These are phyloP conservation scores for Pseudodiploospora longispora DNA, from an alignment of 2,329 filamentous ascomycete species.

Conservation along the genomic window DNA sequence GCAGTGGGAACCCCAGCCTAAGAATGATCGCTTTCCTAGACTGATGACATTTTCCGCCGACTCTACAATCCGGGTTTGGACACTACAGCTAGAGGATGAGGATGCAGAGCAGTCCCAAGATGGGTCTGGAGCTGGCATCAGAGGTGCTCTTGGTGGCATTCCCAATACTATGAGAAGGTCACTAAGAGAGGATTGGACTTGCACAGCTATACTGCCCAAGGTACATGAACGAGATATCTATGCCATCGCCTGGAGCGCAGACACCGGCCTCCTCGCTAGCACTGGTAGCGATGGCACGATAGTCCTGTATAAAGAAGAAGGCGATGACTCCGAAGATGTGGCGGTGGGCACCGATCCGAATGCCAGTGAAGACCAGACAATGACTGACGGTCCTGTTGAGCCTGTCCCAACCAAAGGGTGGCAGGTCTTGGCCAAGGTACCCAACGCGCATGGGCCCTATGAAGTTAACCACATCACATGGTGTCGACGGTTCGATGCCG, in stretches of 20 bases:
- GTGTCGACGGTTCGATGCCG: constrained; percentile 70
- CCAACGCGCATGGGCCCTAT: constrained; percentile 79
- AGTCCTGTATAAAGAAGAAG: constrained; percentile 64
- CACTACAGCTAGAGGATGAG: constrained; percentile 47
- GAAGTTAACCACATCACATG: constrained; percentile 91
- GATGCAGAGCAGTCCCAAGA: constrained; percentile 28
- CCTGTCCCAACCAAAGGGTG: constrained; percentile 35
- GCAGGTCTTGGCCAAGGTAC: constrained; percentile 59
- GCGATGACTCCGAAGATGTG: constrained; percentile 11
- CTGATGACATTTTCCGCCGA: constrained; percentile 84
- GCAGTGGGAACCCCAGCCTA: constrained; percentile 53
- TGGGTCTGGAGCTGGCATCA: constrained; percentile 24
- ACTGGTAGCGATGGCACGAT: constrained; percentile 81
- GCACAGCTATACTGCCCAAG: constrained; percentile 66
- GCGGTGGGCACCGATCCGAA: constrained; percentile 23
- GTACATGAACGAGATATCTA: constrained; percentile 78
- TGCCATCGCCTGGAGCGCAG: constrained; percentile 72
- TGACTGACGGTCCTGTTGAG: background rate
- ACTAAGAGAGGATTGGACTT: constrained; percentile 75
- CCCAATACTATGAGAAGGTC: constrained; percentile 83
- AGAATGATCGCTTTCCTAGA: constrained; percentile 43
- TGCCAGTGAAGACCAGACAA: constrained; percentile 13
- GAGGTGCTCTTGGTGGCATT: constrained; percentile 49
- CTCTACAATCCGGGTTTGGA: constrained; percentile 71
- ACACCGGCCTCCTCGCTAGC: constrained; percentile 72